Evolutionary conservation across 805 yeast genomes (phyloP).

Genomic region (Saturnispora mendoncae): DNA sequence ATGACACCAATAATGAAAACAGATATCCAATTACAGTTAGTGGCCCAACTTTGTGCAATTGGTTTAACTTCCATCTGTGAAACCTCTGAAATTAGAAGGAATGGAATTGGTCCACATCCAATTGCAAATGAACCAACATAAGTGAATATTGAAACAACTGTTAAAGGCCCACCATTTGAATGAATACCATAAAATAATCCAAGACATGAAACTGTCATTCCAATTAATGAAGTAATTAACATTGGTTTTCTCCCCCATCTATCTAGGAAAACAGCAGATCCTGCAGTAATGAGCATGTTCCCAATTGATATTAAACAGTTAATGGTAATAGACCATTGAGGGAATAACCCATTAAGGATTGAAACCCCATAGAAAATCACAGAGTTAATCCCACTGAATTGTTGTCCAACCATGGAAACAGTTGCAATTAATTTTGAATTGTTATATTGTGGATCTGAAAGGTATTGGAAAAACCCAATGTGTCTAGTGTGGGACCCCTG

Average conservation of each 20-base stretch:
- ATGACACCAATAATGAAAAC: slow-evolving; percentile 73
- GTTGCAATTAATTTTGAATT: slow-evolving; percentile 60
- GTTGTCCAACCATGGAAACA: slow-evolving; percentile 74
- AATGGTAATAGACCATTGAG: slow-evolving; percentile 58
- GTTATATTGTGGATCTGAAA: slow-evolving; percentile 41
- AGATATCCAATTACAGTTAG: slow-evolving; percentile 83
- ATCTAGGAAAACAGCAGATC: slow-evolving; percentile 72
- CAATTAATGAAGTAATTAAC: slow-evolving; percentile 51
- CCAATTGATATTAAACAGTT: slow-evolving; percentile 70
- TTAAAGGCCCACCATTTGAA: slow-evolving; percentile 34
- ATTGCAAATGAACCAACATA: slow-evolving; percentile 83
- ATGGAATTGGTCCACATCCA: slow-evolving; percentile 95
- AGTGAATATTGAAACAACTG: slow-evolving; percentile 56
- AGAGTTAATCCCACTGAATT: slow-evolving; percentile 86
- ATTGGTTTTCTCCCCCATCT: slow-evolving; percentile 66
- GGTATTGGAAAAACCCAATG: slow-evolving; percentile 32
- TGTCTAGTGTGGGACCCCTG: slow-evolving; percentile 18
- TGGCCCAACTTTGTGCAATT: slow-evolving; percentile 88
- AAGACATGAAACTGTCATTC: slow-evolving; percentile 61
- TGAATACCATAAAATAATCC: slow-evolving; percentile 61
- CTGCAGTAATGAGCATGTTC: slow-evolving; percentile 66
- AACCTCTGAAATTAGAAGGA: slow-evolving; percentile 79
- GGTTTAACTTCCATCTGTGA: slow-evolving; percentile 74
- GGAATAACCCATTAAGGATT: slow-evolving; percentile 63
- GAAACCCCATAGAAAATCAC: slow-evolving; percentile 90